Evolutionary conservation across 805 yeast species (phyloP), one percentile per base, ranked within the genome.

Genomic region (Yamadazyma ubonensis): DNA sequence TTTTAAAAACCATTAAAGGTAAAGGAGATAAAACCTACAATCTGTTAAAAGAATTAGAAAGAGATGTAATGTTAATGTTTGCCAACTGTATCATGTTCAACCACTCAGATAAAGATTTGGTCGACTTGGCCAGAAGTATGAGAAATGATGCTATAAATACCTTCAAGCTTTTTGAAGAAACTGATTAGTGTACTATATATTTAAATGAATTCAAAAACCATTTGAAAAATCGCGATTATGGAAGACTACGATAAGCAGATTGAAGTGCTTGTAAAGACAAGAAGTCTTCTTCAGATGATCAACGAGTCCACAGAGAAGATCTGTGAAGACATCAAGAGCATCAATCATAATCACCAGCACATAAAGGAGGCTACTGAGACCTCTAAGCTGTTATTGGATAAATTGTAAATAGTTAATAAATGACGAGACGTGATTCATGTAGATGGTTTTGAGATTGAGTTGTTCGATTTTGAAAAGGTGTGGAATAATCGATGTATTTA

Each of bases 1-100:
- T 86, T 29, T 68, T 75, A 44, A 70, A 71, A 32, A 71, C 68
- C 49, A 71, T 86, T 20, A 79, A 79, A 45, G 60, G 50, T 53
- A 70, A 67, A 38, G 45, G 55, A 9, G 53, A 57, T 6, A 64
- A 69, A 1, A 54, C 49, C 17, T 78, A 78, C 36, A 81, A 80
- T 0, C 69, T 73, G 39, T 73, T 86, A 29, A 67, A 72, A 25
- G 79, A 81, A 42, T 63, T 86, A 16, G 87, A 86, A 49, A 65
- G 83, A 36, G 86, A 83, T 45, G 67, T 86, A 31, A 72, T 81
- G 65, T 65, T 81, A 43, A 84, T 86, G 93, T 84, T 83, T 62
- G 83, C 91, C 37, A 86, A 86, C 58, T 86, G 91, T 12, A 74
- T 86, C 12, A 86, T 86, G 93, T 86, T 81, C 62, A 86, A 86